Evolutionary conservation across 129 eudicot genomes (phyloP).

Genomic region (Centella asiatica): DNA sequence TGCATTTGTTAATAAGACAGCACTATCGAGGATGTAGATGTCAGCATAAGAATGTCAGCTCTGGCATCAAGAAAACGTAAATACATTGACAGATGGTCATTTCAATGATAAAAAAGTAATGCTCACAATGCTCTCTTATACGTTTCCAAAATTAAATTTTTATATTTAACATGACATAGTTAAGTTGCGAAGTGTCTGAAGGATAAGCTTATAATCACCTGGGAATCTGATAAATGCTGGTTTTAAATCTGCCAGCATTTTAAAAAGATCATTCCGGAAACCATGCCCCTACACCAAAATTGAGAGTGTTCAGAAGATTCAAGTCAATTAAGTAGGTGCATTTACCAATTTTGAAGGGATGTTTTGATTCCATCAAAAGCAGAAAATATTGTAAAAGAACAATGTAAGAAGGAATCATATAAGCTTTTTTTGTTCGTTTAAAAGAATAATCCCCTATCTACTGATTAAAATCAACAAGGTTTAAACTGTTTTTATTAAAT

Average conservation of each 20-base stretch:
- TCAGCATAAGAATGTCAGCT: too few relatives aligned
- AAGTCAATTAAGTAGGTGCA: not conserved
- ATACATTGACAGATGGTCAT: too few relatives aligned
- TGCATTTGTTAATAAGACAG: too few relatives aligned
- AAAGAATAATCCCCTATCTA: not conserved
- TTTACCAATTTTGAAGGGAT: not conserved
- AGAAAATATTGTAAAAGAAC: not conserved
- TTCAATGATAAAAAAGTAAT: too few relatives aligned
- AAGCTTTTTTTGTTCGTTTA: not conserved
- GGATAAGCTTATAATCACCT: slow-evolving; percentile 34
- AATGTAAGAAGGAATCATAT: not conserved
- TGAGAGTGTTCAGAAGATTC: not conserved
- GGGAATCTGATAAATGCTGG: slow-evolving; percentile 93
- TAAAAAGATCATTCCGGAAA: slow-evolving; percentile 68
- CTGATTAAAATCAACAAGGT: not conserved
- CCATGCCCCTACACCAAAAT: slow-evolving; percentile 66
- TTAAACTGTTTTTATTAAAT: not conserved
- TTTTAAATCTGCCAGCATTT: slow-evolving; percentile 64
- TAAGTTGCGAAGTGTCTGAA: not conserved
- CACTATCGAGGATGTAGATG: too few relatives aligned
- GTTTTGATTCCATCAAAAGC: not conserved
- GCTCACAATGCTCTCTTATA: too few relatives aligned
- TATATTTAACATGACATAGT: not conserved
- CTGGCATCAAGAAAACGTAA: too few relatives aligned
- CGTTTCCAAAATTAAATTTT: not conserved